A percentile compares a stretch with the other conserved stretches of the same genome.
Conservation (phyloP, 768 basidiomycete genomes). For the Naganishia vaughanmartiniae region DNA sequence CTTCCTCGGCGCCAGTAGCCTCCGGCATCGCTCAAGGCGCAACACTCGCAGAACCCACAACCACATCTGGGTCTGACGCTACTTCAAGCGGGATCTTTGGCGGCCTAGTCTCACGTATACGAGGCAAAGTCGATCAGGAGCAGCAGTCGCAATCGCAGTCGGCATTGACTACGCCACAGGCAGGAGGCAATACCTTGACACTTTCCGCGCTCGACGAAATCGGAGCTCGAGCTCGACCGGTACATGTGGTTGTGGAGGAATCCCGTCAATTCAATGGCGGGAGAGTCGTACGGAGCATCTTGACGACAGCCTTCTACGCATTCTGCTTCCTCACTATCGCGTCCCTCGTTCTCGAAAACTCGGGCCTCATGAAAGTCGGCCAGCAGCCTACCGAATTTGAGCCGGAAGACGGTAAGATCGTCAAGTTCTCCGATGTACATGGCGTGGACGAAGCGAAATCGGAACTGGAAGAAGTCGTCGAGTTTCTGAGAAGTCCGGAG, state of each 20-base stretch:
- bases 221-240: constrained; percentile 44
- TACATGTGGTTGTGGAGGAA: constrained; percentile 44
- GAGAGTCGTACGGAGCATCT: constrained; percentile 22
- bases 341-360: constrained; percentile 86
- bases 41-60: neutral
- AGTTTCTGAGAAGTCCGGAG: constrained; percentile 89
- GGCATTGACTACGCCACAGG: neutral
- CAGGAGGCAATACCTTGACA: constrained; percentile 19
- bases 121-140: constrained; percentile 10
- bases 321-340: constrained; percentile 69
- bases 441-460: constrained; percentile 96
- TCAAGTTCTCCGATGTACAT: constrained; percentile 92
- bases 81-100: neutral
- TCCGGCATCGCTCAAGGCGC: neutral
- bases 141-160: constrained; percentile 22
- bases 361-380: constrained; percentile 85
- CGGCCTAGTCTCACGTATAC: constrained; percentile 1
- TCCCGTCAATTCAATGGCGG: constrained; percentile 23
- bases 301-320: constrained; percentile 30
- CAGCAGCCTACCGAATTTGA: constrained; percentile 74
- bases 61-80: neutral
- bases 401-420: constrained; percentile 68
- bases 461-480: constrained; percentile 92
- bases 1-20: neutral
- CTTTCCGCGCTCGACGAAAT: constrained; percentile 30